Conservation (phyloP, 2,329 filamentous ascomycete genomes). For the Pseudogymnoascus sp. region DNA sequence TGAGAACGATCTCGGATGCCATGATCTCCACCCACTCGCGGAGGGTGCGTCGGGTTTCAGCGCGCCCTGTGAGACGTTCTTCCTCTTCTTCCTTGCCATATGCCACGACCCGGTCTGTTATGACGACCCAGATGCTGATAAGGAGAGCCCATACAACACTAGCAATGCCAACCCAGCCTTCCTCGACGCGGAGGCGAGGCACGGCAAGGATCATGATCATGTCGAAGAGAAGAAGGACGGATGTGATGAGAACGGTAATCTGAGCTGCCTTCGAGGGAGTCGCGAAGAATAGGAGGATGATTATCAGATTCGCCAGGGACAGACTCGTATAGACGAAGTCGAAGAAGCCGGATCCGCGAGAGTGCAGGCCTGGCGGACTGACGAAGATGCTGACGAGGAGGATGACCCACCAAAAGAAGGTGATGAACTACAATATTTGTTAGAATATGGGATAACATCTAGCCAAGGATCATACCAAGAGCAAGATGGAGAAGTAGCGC, state of each 20-base stretch:
- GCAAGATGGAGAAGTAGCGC: constrained; percentile 67
- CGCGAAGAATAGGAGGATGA: constrained; percentile 78
- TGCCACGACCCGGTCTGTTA: constrained; percentile 72
- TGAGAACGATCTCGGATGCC: constrained; percentile 61
- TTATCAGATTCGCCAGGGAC: constrained; percentile 64
- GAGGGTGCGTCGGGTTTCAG: constrained; percentile 74
- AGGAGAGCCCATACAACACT: constrained; percentile 77
- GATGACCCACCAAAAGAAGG: constrained; percentile 87
- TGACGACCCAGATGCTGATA: constrained; percentile 69
- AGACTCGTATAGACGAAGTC: constrained; percentile 77
- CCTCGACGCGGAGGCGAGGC: constrained; percentile 65
- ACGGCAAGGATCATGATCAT: constrained; percentile 74
- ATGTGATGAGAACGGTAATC: constrained; percentile 60
- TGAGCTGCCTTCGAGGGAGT: constrained; percentile 73
- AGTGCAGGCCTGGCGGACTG: constrained; percentile 78
- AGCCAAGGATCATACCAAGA: constrained; percentile 38
- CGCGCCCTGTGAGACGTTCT: constrained; percentile 78
- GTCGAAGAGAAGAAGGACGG: constrained; percentile 60
- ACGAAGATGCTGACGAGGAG: constrained; percentile 85
- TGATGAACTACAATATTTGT: constrained; percentile 37
- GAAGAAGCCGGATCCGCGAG: constrained; percentile 85
- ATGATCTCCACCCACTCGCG: constrained; percentile 79
- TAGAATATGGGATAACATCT: background rate
- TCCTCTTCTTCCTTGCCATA: constrained; percentile 94
- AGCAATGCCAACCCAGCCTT: constrained; percentile 83